Conservation (phyloP, 257 asterid species). For the Hygrophila difformis region DNA sequence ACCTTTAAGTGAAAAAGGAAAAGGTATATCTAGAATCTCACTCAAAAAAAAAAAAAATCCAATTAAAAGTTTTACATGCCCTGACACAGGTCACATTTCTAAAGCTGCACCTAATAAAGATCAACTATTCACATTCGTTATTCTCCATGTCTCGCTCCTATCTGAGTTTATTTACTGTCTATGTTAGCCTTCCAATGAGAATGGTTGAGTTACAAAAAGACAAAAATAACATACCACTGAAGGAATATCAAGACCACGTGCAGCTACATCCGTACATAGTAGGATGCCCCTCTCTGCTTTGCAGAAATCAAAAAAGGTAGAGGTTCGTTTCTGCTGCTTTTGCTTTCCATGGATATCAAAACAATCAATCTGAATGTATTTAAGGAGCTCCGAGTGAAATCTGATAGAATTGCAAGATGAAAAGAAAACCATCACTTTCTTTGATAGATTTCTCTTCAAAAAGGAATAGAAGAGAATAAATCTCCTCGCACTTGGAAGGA, state of each 20-base stretch:
- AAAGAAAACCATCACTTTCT: conserved; percentile 99
- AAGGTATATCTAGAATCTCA: no score
- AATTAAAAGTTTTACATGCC: not conserved
- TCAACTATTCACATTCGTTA: not conserved
- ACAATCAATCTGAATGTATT: conserved; percentile 66
- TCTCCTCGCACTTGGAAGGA: conserved; percentile 73
- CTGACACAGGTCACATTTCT: not conserved
- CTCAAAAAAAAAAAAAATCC: not conserved
- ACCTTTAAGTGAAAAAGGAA: no score
- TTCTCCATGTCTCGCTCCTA: not conserved
- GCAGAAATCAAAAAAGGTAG: conserved; percentile 80
- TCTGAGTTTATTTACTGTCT: not conserved
- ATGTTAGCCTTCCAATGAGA: not conserved
- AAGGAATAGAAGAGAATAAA: conserved; percentile 87
- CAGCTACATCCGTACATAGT: conserved; percentile 93
- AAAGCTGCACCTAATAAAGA: not conserved
- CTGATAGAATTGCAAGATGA: conserved; percentile 86
- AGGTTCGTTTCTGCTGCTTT: conserved; percentile 85
- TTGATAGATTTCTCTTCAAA: conserved; percentile 69
- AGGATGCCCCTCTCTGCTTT: conserved; percentile 78
- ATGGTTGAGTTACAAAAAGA: not conserved
- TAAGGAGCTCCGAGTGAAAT: conserved; percentile 79
- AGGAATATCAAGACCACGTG: conserved; percentile 99
- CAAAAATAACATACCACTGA: conserved; percentile 66
- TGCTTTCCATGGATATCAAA: conserved; percentile 84